Conservation (phyloP, 179 eudicot genomes). For the Silene noctiflora region DNA sequence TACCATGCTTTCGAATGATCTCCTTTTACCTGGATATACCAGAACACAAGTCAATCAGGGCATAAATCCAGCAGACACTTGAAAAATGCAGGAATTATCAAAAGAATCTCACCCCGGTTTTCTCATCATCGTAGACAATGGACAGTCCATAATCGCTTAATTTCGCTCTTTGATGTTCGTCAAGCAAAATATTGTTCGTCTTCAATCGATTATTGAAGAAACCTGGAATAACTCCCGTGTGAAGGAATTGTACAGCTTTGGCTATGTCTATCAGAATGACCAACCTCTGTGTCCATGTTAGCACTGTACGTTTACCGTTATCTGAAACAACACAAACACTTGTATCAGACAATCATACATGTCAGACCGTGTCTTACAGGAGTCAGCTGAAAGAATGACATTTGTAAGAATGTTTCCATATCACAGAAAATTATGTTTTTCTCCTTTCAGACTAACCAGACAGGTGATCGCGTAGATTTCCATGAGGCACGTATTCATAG, state of each 20-base stretch:
- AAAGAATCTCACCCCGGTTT: conserved; percentile 36
- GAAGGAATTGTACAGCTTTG: conserved; percentile 91
- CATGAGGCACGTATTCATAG: conserved; percentile 73
- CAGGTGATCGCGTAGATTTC: conserved; percentile 55
- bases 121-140: conserved; percentile 55
- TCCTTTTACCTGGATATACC: conserved; percentile 42
- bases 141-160: conserved; percentile 85
- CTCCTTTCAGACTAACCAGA: conserved; percentile 45
- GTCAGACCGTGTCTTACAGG: neutral
- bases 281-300: conserved; percentile 83
- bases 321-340: conserved; percentile 36
- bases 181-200: conserved; percentile 61
- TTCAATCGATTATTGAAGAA: conserved; percentile 69
- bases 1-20: conserved; percentile 49
- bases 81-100: neutral
- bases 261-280: conserved; percentile 69
- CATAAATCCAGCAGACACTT: neutral
- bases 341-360: neutral
- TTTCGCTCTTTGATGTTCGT: conserved; percentile 70
- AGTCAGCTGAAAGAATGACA: neutral
- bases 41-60: conserved; percentile 23
- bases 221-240: conserved; percentile 83
- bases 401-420: neutral
- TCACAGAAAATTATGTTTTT: neutral
- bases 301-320: conserved; percentile 31